Evolutionary conservation across 108 stramenopile genomes (phyloP), one percentile per base, ranked within the genome.

Genomic region (Skeletonema grethae): DNA sequence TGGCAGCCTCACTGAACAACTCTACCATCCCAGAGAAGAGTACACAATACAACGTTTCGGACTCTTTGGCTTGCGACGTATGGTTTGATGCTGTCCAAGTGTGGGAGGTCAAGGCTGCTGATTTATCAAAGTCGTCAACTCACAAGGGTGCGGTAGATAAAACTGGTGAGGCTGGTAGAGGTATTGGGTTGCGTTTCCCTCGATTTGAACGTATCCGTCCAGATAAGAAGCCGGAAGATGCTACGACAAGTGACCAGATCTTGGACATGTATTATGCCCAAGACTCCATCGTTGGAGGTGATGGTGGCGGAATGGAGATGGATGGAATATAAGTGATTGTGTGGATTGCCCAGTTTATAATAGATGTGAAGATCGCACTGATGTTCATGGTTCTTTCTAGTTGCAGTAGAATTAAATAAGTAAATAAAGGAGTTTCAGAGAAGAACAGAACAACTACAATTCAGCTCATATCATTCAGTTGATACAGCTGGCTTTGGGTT

Each of bases 21-120:
- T 83, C 87, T 76, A 85, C 68, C 43, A 79, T 94, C 55, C 72
- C 72, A 0, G 71, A 79, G 22, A 95, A 94, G 80, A 85, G 88
- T 50, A 78, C 82, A 10, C 84, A 96, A 65, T 96, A 89, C 82
- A 91, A 86, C 67, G 95, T 96, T 13, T 85, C 86, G 2, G 94
- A 96, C 73, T 57, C 74, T 15, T 67, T 99, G 45, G 86, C 85
- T 36, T 95, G 96, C 32, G 98, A 99, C 69, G 98, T 97, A 13
- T 99, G 99, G 99, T 96, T 99, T 63, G 90, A 92, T 58, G 88
- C 97, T 15, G 84, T 90, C 15, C 91, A 93, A 79, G 99, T 99
- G 0, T 99, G 98, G 98, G 99, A 99, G 65, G 86, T 99, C 39
- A 97, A 97, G 83, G 98, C 97, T 8, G 99, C 99, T n/a, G 98